phyloP scores from a whole-genome alignment of 805 yeast genomes.

The Metschnikowia corniflorae region DNA sequence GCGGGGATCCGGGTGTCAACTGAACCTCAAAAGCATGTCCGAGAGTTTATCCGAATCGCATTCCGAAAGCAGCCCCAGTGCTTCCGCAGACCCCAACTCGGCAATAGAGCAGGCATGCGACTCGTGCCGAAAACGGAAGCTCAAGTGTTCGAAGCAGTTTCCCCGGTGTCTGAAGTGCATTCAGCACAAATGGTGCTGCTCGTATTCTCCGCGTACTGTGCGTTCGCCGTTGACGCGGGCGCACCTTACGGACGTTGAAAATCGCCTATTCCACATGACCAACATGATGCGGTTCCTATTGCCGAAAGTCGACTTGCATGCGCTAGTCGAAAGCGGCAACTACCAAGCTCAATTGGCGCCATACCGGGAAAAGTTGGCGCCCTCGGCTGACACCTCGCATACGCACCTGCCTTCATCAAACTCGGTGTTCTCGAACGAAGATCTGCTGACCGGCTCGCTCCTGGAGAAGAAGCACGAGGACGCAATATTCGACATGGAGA shows the following conservation, averaged over 20 bases:
- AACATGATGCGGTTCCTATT: conserved; percentile 31
- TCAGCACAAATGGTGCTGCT: conserved; percentile 69
- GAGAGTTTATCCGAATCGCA: not conserved
- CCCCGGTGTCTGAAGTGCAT: conserved; percentile 77
- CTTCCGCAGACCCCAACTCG: conserved; percentile 1
- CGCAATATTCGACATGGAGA: conserved; percentile 5
- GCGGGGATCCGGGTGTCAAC: not conserved
- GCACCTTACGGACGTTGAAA: conserved; percentile 73
- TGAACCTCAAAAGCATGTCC: not conserved
- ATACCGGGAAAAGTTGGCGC: conserved; percentile 11
- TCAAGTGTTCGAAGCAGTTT: conserved; percentile 73
- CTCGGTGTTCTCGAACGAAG: conserved; percentile 25
- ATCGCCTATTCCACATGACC: conserved; percentile 30
- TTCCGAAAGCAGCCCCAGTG: not conserved
- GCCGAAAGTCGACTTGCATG: conserved; percentile 24
- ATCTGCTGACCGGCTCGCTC: conserved; percentile 14
- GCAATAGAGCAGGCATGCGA: conserved; percentile 67
- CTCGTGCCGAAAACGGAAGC: conserved; percentile 74
- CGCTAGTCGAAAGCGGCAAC: conserved; percentile 17
- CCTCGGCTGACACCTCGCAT: conserved; percentile 1
- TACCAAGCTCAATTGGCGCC: conserved; percentile 16
- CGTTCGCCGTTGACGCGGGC: conserved; percentile 81
- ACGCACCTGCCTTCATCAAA: conserved; percentile 25
- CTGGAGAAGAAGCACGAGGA: conserved; percentile 15
- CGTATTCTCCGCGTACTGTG: conserved; percentile 72